These are phyloP conservation scores for Inga leiocalycina DNA, from an alignment of 306 rosid species.

Conservation along the genomic window DNA sequence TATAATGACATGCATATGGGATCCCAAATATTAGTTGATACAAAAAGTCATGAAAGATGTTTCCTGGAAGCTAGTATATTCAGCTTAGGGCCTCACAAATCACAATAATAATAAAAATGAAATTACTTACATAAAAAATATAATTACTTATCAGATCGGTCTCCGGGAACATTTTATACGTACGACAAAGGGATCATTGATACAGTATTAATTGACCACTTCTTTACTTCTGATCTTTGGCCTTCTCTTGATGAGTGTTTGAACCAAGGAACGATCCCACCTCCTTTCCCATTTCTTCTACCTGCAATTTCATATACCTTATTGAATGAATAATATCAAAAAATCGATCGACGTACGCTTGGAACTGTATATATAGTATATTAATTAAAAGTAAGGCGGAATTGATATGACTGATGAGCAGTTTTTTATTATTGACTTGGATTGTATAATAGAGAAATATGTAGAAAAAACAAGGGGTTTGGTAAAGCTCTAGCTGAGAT, in stretches of 20 bases:
- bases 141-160: background rate
- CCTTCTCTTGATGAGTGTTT: conserved; percentile 1
- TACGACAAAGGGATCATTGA: background rate
- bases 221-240: conserved; percentile 15
- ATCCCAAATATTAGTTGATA: background rate
- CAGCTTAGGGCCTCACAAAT: background rate
- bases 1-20: background rate
- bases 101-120: background rate
- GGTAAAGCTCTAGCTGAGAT: background rate
- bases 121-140: background rate
- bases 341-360: background rate
- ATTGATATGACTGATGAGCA: background rate
- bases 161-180: background rate
- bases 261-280: conserved; percentile 37
- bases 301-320: conserved; percentile 39
- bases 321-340: background rate
- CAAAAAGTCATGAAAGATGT: background rate
- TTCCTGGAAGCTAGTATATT: background rate
- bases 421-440: background rate
- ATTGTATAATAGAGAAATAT: background rate
- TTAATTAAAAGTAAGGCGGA: background rate
- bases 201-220: background rate
- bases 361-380: no score
- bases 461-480: background rate
- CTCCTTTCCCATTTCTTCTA: conserved; percentile 47